These are phyloP conservation scores for Pythium aquatile DNA, from an alignment of 352 stramenopile genomes.

Conservation along the genomic window DNA sequence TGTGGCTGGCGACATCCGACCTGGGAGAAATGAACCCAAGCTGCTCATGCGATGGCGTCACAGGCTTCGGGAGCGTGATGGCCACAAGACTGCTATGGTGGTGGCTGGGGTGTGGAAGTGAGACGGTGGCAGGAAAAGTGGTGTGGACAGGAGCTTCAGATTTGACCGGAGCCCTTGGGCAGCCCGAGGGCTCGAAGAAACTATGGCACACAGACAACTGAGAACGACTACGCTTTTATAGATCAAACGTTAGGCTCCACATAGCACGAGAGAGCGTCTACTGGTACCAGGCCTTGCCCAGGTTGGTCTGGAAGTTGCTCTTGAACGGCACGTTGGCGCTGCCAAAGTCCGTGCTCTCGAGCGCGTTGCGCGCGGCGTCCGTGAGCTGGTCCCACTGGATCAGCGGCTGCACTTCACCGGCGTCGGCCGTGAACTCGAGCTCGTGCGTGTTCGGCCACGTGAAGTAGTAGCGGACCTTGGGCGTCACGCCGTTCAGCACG, in stretches of 20 bases:
- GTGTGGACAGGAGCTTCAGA: no score
- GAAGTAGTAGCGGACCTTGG: constrained; percentile 20
- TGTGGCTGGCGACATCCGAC: neutral
- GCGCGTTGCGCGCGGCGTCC: constrained; percentile 18
- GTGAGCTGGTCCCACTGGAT: constrained; percentile 30
- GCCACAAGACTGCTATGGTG: no score
- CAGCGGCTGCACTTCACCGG: constrained; percentile 25
- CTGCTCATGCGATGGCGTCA: no score
- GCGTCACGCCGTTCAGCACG: constrained; percentile 11
- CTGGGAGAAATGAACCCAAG: no score
- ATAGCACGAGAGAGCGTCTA: neutral
- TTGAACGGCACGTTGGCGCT: constrained; percentile 28
- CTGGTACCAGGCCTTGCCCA: constrained; percentile 23
- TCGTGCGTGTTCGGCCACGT: constrained; percentile 23
- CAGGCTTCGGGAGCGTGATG: no score
- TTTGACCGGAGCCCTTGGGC: no score
- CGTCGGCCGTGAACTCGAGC: constrained; percentile 15
- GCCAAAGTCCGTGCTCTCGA: constrained; percentile 27
- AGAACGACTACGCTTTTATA: no score
- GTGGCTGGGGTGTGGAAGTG: no score
- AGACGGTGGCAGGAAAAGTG: no score
- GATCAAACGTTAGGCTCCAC: no score
- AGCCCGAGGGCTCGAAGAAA: no score
- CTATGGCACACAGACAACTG: no score
- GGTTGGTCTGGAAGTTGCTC: constrained; percentile 24